Evolutionary conservation across 164 flowering plant genomes (phyloP).

Genomic region (Vitis cinerea): DNA sequence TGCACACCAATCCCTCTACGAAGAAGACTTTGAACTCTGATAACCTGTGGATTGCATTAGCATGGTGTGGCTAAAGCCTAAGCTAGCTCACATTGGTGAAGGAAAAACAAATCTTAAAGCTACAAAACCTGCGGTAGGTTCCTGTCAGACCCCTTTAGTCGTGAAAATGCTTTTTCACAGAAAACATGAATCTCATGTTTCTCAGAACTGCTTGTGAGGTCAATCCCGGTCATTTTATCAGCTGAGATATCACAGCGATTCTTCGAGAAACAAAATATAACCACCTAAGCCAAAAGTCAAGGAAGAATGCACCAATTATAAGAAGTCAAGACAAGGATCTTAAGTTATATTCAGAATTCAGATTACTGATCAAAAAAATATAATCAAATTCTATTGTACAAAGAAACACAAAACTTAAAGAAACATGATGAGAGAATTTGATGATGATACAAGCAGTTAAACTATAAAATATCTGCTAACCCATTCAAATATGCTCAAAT

Average conservation of each 20-base stretch:
- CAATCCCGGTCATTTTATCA: constrained; percentile 62
- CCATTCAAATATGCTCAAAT: neutral
- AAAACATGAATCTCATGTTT: constrained; percentile 94
- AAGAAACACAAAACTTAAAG: neutral
- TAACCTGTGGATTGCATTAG: constrained; percentile 46
- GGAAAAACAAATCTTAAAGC: constrained; percentile 3
- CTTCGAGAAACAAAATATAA: constrained; percentile 97
- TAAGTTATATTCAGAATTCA: neutral
- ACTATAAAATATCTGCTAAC: neutral
- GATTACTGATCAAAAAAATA: neutral
- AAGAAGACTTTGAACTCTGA: constrained; percentile 85
- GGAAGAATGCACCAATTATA: neutral
- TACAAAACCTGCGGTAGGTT: constrained; percentile 85
- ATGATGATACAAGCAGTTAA: neutral
- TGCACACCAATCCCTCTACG: constrained; percentile 94
- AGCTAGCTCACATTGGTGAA: constrained; percentile 4
- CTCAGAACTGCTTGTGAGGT: constrained; percentile 89
- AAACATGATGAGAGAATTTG: neutral
- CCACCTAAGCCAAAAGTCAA: constrained; percentile 56
- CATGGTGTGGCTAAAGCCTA: constrained; percentile 5
- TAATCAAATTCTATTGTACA: neutral
- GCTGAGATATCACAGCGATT: constrained; percentile 98
- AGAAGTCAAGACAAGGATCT: constrained; percentile 2
- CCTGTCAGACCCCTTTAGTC: constrained; percentile 96
- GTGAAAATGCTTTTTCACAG: constrained; percentile 98